Conservation (phyloP, 2,329 filamentous ascomycete species). For the Colletotrichum destructivum region DNA sequence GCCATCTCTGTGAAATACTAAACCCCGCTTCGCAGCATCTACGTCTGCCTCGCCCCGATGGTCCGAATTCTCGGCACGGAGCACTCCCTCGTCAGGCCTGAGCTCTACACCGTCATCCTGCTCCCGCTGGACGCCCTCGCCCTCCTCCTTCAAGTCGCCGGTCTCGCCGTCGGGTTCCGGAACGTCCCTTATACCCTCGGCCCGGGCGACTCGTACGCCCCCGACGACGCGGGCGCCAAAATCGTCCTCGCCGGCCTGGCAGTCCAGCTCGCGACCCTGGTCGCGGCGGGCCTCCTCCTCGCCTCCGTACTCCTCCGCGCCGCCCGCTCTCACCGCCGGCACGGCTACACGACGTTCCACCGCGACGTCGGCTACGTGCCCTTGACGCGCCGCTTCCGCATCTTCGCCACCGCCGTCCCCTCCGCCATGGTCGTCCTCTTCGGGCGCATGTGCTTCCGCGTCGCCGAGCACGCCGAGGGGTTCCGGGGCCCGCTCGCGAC, state of each 20-base stretch:
- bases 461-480: conserved; percentile 46
- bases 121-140: conserved; percentile 47
- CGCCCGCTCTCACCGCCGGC: conserved; percentile 43
- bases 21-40: conserved; percentile 46
- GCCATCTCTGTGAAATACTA: background rate
- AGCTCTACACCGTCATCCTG: conserved; percentile 46
- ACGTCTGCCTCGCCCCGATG: conserved; percentile 47
- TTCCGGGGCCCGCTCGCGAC: conserved; percentile 46
- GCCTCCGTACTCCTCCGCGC: conserved; percentile 46
- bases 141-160: conserved; percentile 48
- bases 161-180: conserved; percentile 49
- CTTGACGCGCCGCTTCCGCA: conserved; percentile 47
- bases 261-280: conserved; percentile 47
- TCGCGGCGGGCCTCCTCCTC: conserved; percentile 46
- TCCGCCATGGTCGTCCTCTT: conserved; percentile 47
- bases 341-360: conserved; percentile 51
- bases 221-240: conserved; percentile 43
- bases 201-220: conserved; percentile 4
- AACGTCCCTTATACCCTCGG: conserved; percentile 31
- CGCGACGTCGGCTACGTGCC: conserved; percentile 46
- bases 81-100: conserved; percentile 48
- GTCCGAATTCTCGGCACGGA: conserved; percentile 48
- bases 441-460: conserved; percentile 47
- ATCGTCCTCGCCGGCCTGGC: conserved; percentile 48
- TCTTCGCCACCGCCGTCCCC: conserved; percentile 47